Base-by-base conservation (phyloP, 257 asterid genomes). In the Leonotis leonurus region DNA sequence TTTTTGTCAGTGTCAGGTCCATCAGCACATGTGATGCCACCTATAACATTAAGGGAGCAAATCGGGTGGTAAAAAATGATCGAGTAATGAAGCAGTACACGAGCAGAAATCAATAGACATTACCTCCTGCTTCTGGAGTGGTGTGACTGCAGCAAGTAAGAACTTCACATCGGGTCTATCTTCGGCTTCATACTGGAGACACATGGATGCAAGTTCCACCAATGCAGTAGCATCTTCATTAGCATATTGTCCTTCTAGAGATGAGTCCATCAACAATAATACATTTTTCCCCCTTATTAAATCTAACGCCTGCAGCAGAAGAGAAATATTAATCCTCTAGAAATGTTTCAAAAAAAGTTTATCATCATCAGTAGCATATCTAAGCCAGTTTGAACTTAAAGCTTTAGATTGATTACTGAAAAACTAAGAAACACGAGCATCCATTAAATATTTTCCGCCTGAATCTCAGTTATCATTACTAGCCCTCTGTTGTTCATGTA, bases 151-250 rank as follows among this genome's bases (percentile, higher is more conserved):
- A 72, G 83, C 80, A 33, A 86, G 86, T 71, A 92, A 86, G 77
- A 80, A 86, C 78, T 89, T 86, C 63, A 83, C 54, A 53, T 80
- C 93, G 3, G 98, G 97, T 30, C 98, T 74, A 64, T 92, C 98
- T 75, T 93, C 75, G 66, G 97, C 90, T 78, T 92, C 98, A 12
- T 92, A 92, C 65, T 92, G 95, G 49, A 92, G 97, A 72, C 98
- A 89, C 70, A 81, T 89, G 2, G 98, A 92, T 29, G 98, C 96
- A 51, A 92, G 89, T 71, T 92, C 98, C 20, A 92, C 97, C 69
- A 92, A 73, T 33, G 95, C 86, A 4, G 96, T 85, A 35, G 98
- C 98, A 66, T 89, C 98, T 77, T 92, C 98, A 45, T 85, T 78
- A 53, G 86, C 81, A 68, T 92, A 92, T 77, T 92, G 98, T 25